Evolutionary conservation across 2,329 filamentous ascomycete species (phyloP).

Genomic region (Cryoendolithus antarcticus): DNA sequence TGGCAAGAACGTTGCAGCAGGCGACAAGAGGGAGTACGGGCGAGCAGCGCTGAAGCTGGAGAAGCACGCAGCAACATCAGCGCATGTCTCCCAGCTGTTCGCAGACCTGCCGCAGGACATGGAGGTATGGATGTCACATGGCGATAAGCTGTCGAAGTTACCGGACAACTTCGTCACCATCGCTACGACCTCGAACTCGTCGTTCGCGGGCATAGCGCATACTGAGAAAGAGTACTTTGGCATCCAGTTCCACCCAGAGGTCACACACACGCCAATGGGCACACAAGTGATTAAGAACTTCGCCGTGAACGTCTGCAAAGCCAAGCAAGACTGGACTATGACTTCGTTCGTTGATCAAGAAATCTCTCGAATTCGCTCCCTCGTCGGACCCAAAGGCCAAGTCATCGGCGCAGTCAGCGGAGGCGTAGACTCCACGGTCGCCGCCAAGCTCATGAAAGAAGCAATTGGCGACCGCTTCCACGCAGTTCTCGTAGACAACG

Average conservation of each 20-base stretch:
- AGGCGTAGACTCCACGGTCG: conserved; percentile 83
- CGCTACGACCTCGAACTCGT: conserved; percentile 62
- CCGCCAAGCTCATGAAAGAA: conserved; percentile 71
- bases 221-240: conserved; percentile 59
- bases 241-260: conserved; percentile 83
- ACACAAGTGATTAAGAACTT: conserved; percentile 70
- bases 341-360: conserved; percentile 68
- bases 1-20: conserved; percentile 54
- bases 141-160: conserved; percentile 67
- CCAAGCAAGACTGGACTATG: conserved; percentile 73
- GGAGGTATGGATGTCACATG: conserved; percentile 77
- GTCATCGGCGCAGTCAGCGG: conserved; percentile 72
- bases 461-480: conserved; percentile 80
- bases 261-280: conserved; percentile 61
- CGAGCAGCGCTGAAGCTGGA: conserved; percentile 54
- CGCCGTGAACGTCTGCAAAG: conserved; percentile 67
- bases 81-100: conserved; percentile 68
- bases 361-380: conserved; percentile 62
- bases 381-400: conserved; percentile 72
- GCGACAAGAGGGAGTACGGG: conserved; percentile 59
- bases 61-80: conserved; percentile 39
- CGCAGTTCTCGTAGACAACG: conserved; percentile 76
- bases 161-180: conserved; percentile 63
- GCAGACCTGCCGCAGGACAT: conserved; percentile 58
- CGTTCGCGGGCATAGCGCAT: conserved; percentile 70